These are phyloP conservation scores for Aphanocladium album DNA, from an alignment of 2,329 filamentous ascomycete genomes.

Conservation along the genomic window DNA sequence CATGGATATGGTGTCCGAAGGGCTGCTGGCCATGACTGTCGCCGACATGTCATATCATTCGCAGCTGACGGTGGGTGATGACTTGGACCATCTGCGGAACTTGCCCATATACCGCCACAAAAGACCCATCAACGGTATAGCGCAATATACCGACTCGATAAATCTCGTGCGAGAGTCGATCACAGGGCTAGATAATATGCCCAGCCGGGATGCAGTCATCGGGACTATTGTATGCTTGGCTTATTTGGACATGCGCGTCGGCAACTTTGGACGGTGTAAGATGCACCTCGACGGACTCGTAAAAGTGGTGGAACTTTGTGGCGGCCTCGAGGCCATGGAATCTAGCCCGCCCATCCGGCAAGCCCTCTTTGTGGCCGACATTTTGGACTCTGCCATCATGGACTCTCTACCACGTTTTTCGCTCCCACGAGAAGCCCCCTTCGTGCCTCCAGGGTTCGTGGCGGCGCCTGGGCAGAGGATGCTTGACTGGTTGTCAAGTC, in stretches of 20 bases:
- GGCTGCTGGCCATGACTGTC: conserved; percentile 17
- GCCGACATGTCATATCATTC: conserved; percentile 5
- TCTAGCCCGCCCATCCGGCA: conserved; percentile 14
- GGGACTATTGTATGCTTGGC: conserved; percentile 6
- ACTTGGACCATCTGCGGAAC: background rate
- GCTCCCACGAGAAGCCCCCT: background rate
- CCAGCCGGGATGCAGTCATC: conserved; percentile 12
- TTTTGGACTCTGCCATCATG: conserved; percentile 17
- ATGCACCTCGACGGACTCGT: conserved; percentile 19
- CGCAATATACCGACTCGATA: conserved; percentile 19
- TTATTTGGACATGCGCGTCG: conserved; percentile 18
- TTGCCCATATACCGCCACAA: background rate
- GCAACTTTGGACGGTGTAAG: conserved; percentile 15
- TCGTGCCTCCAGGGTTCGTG: background rate
- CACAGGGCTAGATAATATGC: background rate
- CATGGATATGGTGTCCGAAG: conserved; percentile 19
- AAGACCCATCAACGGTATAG: conserved; percentile 7
- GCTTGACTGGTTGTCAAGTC: background rate
- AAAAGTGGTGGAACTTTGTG: conserved; percentile 13
- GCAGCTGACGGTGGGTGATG: background rate
- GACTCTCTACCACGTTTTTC: conserved; percentile 16
- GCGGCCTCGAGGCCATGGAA: conserved; percentile 15
- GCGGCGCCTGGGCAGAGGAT: background rate
- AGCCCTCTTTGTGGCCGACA: conserved; percentile 17
- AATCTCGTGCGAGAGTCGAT: conserved; percentile 15